Base-by-base conservation (phyloP, 768 basidiomycete genomes). In the Lepiota subincarnata region DNA sequence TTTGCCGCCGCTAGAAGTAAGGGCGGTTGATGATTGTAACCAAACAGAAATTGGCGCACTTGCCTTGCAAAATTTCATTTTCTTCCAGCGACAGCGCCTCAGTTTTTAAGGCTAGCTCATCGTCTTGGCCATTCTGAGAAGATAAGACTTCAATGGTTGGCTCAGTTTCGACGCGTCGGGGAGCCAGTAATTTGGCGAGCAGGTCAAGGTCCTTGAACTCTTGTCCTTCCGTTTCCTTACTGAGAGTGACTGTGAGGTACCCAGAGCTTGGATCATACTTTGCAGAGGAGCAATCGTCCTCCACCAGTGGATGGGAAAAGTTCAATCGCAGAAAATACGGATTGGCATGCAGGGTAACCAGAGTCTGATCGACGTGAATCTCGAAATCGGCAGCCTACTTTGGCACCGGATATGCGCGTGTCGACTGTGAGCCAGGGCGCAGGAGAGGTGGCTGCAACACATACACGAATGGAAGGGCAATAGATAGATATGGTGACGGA, bases 271-370 rank as follows among this genome's bases (percentile, higher is more conserved):
- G 82, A 65, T 94, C 86, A 62, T 92, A 94, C 59, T 73, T 64
- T 1, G 89, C 91, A 22, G 80, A 79, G 14, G 88, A 84, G 20
- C 69, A 66, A 53, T 92, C 89, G 59, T 89, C 87, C 52, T 88
- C 80, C 37, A 86, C 59, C 20, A 87, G 64, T 0, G 79, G 66
- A 59, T 87, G 78, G 24, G 86, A 74, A 65, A 94, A 91, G 61
- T 84, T 82, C 57, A 94, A 75, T 1, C 89, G 84, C 49, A 93
- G 75, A 61, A 87, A 93, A 64, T 92, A 94, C 1, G 91, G 91
- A 55, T 87, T 89, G 65, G 92, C 79, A 61, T 92, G 83, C 37
- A 91, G 70, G 16, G 82, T 83, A 64, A 92, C 75, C 44, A 86
- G 68, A 22, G 80, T 80, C 49, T 81, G 81, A 62, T 89, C 86